Conservation (phyloP, 2,329 filamentous ascomycete genomes). For the Neofusicoccum umdonicola region DNA sequence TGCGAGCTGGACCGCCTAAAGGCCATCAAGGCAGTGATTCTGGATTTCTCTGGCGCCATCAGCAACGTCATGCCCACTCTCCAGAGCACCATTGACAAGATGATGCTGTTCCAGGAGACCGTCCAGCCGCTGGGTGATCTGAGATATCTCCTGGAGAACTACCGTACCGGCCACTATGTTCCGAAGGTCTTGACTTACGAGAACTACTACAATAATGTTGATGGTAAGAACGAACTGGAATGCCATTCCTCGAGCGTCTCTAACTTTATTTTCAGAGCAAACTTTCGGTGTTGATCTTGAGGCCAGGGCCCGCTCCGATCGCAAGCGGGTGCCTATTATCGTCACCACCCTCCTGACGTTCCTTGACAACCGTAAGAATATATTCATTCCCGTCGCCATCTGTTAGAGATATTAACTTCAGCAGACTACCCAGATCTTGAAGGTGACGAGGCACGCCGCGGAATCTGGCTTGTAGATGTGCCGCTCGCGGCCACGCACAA, state of each 20-base stretch:
- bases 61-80: slow-evolving; percentile 97
- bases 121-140: slow-evolving; percentile 91
- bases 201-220: slow-evolving; percentile 98
- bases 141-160: slow-evolving; percentile 92
- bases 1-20: slow-evolving; percentile 95
- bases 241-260: not conserved
- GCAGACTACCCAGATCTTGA: slow-evolving; percentile 90
- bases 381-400: slow-evolving; percentile 2
- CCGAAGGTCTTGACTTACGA: slow-evolving; percentile 92
- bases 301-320: slow-evolving; percentile 84
- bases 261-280: slow-evolving; percentile 60
- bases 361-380: slow-evolving; percentile 70
- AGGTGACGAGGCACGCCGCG: slow-evolving; percentile 87
- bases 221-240: slow-evolving; percentile 50
- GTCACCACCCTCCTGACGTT: slow-evolving; percentile 93
- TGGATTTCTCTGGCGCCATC: slow-evolving; percentile 95
- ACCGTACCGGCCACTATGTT: slow-evolving; percentile 88
- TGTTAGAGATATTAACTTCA: slow-evolving; percentile 10
- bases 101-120: slow-evolving; percentile 99
- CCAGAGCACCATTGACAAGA: slow-evolving; percentile 93
- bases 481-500: slow-evolving; percentile 81
- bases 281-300: slow-evolving; percentile 98
- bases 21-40: slow-evolving; percentile 95
- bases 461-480: slow-evolving; percentile 92
- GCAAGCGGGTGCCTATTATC: slow-evolving; percentile 90